A percentile compares a stretch with the other conserved stretches of the same genome.
Evolutionary conservation across 2,329 filamentous ascomycete species (phyloP).

Genomic region (Xylariomycetidae sp.): DNA sequence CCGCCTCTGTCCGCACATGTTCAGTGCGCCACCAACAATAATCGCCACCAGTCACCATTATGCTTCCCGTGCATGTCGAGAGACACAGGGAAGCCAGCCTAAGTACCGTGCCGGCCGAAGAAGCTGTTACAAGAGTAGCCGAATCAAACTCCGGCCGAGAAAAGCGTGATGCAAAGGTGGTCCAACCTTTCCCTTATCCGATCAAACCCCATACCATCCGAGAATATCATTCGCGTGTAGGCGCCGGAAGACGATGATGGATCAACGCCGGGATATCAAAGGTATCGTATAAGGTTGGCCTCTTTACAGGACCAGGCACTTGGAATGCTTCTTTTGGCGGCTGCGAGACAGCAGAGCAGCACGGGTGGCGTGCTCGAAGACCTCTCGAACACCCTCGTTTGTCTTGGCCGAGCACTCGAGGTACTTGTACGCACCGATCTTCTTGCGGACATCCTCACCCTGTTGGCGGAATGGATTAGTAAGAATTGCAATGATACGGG

Average conservation of each 20-base stretch:
- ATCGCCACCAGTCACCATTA: slow-evolving; percentile 24
- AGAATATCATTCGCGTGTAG: slow-evolving; percentile 24
- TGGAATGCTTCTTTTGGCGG: slow-evolving; percentile 57
- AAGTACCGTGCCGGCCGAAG: slow-evolving; percentile 22
- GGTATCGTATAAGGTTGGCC: slow-evolving; percentile 24
- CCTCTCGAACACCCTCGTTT: slow-evolving; percentile 96
- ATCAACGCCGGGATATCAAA: slow-evolving; percentile 26
- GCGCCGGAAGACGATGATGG: slow-evolving; percentile 23
- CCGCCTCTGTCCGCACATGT: slow-evolving; percentile 18
- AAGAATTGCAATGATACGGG: background rate
- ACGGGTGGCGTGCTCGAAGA: slow-evolving; percentile 97
- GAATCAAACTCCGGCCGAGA: slow-evolving; percentile 30
- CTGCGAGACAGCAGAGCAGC: slow-evolving; percentile 78
- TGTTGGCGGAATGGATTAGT: slow-evolving; percentile 33
- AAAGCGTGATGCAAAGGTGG: slow-evolving; percentile 28
- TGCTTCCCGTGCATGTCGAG: slow-evolving; percentile 21
- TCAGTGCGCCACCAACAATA: too few species aligned
- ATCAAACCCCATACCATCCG: slow-evolving; percentile 23
- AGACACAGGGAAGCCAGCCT: slow-evolving; percentile 20
- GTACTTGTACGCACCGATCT: slow-evolving; percentile 92
- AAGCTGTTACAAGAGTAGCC: slow-evolving; percentile 25
- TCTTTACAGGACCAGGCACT: slow-evolving; percentile 79
- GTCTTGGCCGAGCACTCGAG: slow-evolving; percentile 99
- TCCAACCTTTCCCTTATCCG: slow-evolving; percentile 26
- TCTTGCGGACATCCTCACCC: slow-evolving; percentile 96